phyloP scores from a whole-genome alignment of 805 yeast species.

The Starmerella ratchasimensis region DNA sequence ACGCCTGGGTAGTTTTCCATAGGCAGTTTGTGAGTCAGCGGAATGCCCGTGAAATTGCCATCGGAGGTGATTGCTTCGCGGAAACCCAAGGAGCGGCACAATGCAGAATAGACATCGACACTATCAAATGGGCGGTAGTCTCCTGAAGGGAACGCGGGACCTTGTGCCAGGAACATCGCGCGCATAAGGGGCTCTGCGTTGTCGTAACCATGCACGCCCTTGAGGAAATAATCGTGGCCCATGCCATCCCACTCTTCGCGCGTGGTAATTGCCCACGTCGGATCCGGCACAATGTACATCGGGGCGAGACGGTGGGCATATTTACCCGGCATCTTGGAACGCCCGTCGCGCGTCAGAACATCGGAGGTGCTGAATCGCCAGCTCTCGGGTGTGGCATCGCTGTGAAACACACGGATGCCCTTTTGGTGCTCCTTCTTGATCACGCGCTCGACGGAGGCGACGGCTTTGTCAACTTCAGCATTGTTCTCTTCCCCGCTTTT shows the following conservation, averaged over 20 bases:
- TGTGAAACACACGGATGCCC: slow-evolving; percentile 31
- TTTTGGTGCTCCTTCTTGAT: background rate
- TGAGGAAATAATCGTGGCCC: slow-evolving; percentile 40
- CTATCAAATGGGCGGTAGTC: slow-evolving; percentile 52
- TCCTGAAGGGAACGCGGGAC: slow-evolving; percentile 53
- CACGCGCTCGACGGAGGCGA: slow-evolving; percentile 1
- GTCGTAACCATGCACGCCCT: slow-evolving; percentile 78
- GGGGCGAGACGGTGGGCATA: slow-evolving; percentile 64
- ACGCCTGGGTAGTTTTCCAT: slow-evolving; percentile 25
- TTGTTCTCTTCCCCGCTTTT: slow-evolving; percentile 22
- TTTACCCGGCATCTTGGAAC: slow-evolving; percentile 16
- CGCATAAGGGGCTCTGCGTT: slow-evolving; percentile 69
- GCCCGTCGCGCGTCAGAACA: background rate
- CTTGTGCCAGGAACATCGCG: slow-evolving; percentile 63
- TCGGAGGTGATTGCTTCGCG: slow-evolving; percentile 42
- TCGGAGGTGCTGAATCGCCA: slow-evolving; percentile 32
- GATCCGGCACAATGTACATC: slow-evolving; percentile 68
- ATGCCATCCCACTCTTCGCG: slow-evolving; percentile 39
- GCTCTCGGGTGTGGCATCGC: slow-evolving; percentile 41
- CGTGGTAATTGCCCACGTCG: slow-evolving; percentile 66
- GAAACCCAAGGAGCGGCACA: slow-evolving; percentile 50
- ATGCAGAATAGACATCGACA: slow-evolving; percentile 55
- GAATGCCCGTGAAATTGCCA: slow-evolving; percentile 30
- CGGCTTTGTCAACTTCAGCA: slow-evolving; percentile 25
- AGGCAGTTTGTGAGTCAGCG: slow-evolving; percentile 21